A percentile compares a stretch with the other conserved stretches of the same genome.
These are phyloP conservation scores for Colletotrichum sp. DNA, from an alignment of 2,329 filamentous ascomycete species.

Conservation along the genomic window DNA sequence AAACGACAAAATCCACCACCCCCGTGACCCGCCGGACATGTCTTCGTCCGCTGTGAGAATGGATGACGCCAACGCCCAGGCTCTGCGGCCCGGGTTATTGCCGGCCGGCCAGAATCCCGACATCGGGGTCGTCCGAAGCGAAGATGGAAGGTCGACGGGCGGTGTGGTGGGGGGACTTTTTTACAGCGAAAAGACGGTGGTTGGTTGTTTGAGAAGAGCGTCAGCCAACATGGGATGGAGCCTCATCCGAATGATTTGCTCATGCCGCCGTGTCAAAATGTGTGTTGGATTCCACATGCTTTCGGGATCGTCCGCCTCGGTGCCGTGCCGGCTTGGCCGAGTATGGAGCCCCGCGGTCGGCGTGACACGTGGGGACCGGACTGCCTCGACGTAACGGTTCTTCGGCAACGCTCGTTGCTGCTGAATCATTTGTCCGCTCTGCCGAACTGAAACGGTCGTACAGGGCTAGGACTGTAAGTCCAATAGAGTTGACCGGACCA, in stretches of 20 bases:
- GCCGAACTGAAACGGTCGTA: background rate
- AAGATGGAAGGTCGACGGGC: background rate
- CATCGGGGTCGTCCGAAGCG: slow-evolving; percentile 2
- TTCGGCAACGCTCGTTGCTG: background rate
- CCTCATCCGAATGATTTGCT: background rate
- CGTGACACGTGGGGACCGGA: background rate
- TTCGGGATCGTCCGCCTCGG: background rate
- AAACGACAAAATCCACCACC: background rate
- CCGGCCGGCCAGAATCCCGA: slow-evolving; percentile 9
- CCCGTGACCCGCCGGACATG: background rate
- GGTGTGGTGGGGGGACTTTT: background rate
- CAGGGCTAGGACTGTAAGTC: background rate
- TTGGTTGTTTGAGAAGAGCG: background rate
- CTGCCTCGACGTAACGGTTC: background rate
- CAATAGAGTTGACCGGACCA: background rate
- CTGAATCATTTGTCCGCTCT: background rate
- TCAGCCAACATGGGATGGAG: background rate
- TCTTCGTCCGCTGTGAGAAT: slow-evolving; percentile 11
- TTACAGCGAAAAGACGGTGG: background rate
- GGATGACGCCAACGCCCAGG: slow-evolving; percentile 15
- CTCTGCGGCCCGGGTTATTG: slow-evolving; percentile 9
- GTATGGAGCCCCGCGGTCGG: background rate
- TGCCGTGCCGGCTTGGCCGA: slow-evolving; percentile 12
- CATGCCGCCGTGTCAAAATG: background rate
- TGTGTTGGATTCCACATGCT: background rate